Evolutionary conservation across 2,329 filamentous ascomycete genomes (phyloP), one percentile per base, ranked within the genome.

Genomic region (Fulvia fulva): DNA sequence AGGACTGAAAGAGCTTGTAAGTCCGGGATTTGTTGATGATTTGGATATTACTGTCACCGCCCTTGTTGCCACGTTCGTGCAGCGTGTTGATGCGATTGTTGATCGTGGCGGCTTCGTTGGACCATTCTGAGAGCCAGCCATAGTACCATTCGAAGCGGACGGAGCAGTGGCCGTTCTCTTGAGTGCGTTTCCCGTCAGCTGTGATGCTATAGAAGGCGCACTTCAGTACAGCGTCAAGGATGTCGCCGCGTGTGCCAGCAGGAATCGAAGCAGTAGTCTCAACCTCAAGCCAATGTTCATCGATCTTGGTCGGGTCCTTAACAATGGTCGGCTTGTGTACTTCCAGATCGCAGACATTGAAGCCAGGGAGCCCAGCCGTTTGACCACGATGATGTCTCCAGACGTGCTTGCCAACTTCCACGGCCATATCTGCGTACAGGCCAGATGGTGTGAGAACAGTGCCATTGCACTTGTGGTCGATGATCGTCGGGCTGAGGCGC

Each of bases 391-490:
- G 46, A 1, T 60, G 44, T 16, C 51, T 41, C 54, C 61, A 65
- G 43, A 71, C 62, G 55, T 71, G 63, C 14, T 60, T 53, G n/a
- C 62, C 63, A 16, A 67, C 63, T 11, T 67, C 66, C 21, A 65
- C 58, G 9, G 70, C 72, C 67, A 74, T 73, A 45, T 74, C 71
- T 1, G 69, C 67, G 53, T 73, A 71, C 7, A 73, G 60, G 3
- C 69, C 67, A 8, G 65, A 68, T 6, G 73, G 68, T 23, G 64
- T 69, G 8, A 75, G 65, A 2, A 64, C 61, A 34, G 64, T 61
- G 23, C 66, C 65, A 49, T 74, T 75, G 56, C 73, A 70, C 23
- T 66, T 64, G 63, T 75, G 73, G 4, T 70, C 67, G 16, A 30
- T 58, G 16, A 71, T 63, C 16, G 63, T 54, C 3, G 65, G 56